These are phyloP conservation scores for Phytopythium vexans DNA, from an alignment of 352 stramenopile species.

Conservation along the genomic window DNA sequence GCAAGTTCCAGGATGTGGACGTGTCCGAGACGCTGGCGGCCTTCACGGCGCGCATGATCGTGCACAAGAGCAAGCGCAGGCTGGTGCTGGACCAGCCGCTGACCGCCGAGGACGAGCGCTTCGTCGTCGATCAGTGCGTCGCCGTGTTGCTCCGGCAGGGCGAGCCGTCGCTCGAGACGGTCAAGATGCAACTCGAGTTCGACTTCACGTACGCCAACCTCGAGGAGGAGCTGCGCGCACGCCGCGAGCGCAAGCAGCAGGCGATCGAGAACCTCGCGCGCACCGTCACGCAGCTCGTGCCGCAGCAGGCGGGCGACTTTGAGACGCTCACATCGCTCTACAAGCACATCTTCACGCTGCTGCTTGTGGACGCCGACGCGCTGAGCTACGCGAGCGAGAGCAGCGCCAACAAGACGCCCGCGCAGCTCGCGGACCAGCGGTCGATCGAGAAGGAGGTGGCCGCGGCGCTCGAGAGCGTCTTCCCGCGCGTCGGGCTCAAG, in stretches of 20 bases:
- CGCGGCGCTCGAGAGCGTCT: constrained; percentile 92
- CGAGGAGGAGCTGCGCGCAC: constrained; percentile 64
- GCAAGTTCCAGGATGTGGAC: constrained; percentile 67
- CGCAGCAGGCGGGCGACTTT: constrained; percentile 80
- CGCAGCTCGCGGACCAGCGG: constrained; percentile 61
- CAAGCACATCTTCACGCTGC: constrained; percentile 82
- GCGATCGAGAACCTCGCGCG: constrained; percentile 63
- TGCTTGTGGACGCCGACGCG: constrained; percentile 68
- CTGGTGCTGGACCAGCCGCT: constrained; percentile 80
- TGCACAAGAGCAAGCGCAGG: constrained; percentile 58
- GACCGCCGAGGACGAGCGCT: constrained; percentile 62
- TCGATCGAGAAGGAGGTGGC: constrained; percentile 85
- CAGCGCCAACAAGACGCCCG: constrained; percentile 16
- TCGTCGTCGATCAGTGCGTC: constrained; percentile 77
- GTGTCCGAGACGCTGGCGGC: constrained; percentile 88
- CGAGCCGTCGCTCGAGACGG: constrained; percentile 84
- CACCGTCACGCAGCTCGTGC: constrained; percentile 75
- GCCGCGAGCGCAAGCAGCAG: constrained; percentile 53
- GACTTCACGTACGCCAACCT: constrained; percentile 89
- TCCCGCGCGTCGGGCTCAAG: constrained; percentile 92
- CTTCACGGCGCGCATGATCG: constrained; percentile 72
- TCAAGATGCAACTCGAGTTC: constrained; percentile 96
- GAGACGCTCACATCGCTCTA: constrained; percentile 91
- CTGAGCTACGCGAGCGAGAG: constrained; percentile 7
- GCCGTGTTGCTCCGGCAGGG: constrained; percentile 69